Evolutionary conservation across 805 yeast species (phyloP).

Genomic region (Ogataea glucozyma): DNA sequence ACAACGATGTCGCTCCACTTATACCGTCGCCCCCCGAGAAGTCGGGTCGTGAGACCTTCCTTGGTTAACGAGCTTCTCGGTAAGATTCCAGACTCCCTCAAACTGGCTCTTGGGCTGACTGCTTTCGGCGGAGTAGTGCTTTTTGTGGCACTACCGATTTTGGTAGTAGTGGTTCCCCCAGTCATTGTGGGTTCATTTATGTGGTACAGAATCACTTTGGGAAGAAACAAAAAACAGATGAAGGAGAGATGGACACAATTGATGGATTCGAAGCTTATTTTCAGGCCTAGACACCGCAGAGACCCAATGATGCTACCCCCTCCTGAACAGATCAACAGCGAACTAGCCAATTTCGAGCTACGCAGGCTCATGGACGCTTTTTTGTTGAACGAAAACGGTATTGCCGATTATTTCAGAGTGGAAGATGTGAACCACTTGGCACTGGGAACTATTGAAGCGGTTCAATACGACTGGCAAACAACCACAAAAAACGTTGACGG

Average conservation of each 20-base stretch:
- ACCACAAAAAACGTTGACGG: constrained; percentile 22
- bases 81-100: constrained; percentile 33
- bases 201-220: constrained; percentile 17
- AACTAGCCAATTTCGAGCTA: constrained; percentile 34
- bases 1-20: not conserved
- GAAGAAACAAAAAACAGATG: constrained; percentile 18
- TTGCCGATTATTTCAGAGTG: constrained; percentile 28
- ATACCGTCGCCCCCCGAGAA: constrained; percentile 28
- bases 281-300: constrained; percentile 19
- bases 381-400: constrained; percentile 32
- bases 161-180: constrained; percentile 36
- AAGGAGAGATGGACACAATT: constrained; percentile 27
- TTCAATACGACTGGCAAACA: constrained; percentile 28
- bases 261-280: constrained; percentile 28
- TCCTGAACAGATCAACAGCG: constrained; percentile 31
- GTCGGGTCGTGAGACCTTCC: constrained; percentile 19
- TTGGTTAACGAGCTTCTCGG: constrained; percentile 21
- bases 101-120: constrained; percentile 28
- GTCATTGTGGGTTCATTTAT: constrained; percentile 30
- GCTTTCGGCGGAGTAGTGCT: constrained; percentile 31
- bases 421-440: constrained; percentile 28
- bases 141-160: constrained; percentile 35
- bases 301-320: constrained; percentile 24
- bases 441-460: constrained; percentile 32
- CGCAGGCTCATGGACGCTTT: constrained; percentile 34